Percentiles rank a stretch among this genome's conserved stretches.
phyloP scores from a whole-genome alignment of 352 stramenopile genomes.

The Pythium aphanidermatum region DNA sequence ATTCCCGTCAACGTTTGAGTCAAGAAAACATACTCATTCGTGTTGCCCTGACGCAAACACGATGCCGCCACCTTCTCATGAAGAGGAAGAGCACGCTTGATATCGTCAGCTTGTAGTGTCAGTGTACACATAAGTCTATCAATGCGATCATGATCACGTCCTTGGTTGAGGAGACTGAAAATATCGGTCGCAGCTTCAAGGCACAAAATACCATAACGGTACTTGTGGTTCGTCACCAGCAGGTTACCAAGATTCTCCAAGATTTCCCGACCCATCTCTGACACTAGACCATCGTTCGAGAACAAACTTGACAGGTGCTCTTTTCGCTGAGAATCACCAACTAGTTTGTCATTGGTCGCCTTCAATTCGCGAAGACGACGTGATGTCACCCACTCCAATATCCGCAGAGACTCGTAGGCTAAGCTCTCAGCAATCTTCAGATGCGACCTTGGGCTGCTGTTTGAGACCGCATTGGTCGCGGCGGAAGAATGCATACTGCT shows the following conservation, averaged over 20 bases:
- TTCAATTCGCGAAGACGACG: constrained; percentile 20
- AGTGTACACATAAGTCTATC: constrained; percentile 68
- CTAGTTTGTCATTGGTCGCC: constrained; percentile 4
- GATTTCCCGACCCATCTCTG: constrained; percentile 56
- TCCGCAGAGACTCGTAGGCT: constrained; percentile 65
- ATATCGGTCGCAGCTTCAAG: constrained; percentile 61
- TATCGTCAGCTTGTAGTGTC: constrained; percentile 70
- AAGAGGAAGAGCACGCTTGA: constrained; percentile 61
- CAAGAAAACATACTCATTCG: constrained; percentile 82
- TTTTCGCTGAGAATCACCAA: constrained; percentile 11
- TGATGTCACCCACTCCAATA: constrained; percentile 53
- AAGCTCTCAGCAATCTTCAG: constrained; percentile 58
- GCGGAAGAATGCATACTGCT: constrained; percentile 46
- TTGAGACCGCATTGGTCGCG: constrained; percentile 30
- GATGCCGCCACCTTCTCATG: constrained; percentile 75
- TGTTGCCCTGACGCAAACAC: constrained; percentile 68
- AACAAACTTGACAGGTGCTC: constrained; percentile 53
- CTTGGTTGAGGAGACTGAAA: constrained; percentile 66
- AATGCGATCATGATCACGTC: constrained; percentile 67
- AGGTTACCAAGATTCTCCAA: constrained; percentile 72
- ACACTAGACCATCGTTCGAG: constrained; percentile 70
- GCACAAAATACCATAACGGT: constrained; percentile 76
- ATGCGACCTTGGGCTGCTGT: constrained; percentile 25
- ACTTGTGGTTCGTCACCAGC: constrained; percentile 84
- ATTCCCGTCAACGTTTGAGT: constrained; percentile 74